A percentile compares a stretch with the other conserved stretches of the same genome.
These are phyloP conservation scores for Ustilago loliicola DNA, from an alignment of 1,284 basidiomycete species.

Conservation along the genomic window DNA sequence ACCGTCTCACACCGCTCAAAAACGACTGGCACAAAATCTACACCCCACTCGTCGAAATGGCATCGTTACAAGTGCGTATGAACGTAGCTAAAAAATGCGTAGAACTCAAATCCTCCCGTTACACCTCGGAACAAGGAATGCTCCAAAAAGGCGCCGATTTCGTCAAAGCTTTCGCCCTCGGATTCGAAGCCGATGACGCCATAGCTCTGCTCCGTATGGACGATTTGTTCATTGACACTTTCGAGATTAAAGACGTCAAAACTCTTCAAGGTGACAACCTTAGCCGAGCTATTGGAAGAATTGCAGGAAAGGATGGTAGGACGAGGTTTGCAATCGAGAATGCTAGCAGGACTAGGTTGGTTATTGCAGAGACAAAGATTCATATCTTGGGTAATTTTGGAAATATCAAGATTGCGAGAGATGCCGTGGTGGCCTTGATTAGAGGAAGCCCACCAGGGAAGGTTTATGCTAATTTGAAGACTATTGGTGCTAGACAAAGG, in stretches of 20 bases:
- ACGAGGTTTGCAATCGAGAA: slow-evolving; percentile 99
- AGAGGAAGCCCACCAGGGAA: slow-evolving; percentile 96
- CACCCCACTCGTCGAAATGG: slow-evolving; percentile 92
- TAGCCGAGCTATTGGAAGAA: slow-evolving; percentile 94
- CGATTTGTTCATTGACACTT: slow-evolving; percentile 96
- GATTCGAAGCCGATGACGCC: slow-evolving; percentile 88
- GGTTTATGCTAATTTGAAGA: slow-evolving; percentile 80
- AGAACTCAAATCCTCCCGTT: slow-evolving; percentile 94
- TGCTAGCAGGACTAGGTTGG: slow-evolving; percentile 91
- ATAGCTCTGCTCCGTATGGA: slow-evolving; percentile 94
- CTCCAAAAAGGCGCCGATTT: slow-evolving; percentile 99
- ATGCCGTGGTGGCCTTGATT: slow-evolving; percentile 94
- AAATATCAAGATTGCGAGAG: slow-evolving; percentile 96
- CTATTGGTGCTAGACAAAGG: slow-evolving; percentile 91
- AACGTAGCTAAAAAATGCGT: slow-evolving; percentile 89
- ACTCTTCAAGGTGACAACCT: slow-evolving; percentile 97
- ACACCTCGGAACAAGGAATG: slow-evolving; percentile 75
- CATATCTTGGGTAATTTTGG: slow-evolving; percentile 94
- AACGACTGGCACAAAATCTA: slow-evolving; percentile 98
- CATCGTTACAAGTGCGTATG: slow-evolving; percentile 95
- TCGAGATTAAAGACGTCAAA: slow-evolving; percentile 98
- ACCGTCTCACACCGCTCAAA: slow-evolving; percentile 96
- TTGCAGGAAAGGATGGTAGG: slow-evolving; percentile 97
- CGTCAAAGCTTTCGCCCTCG: slow-evolving; percentile 92
- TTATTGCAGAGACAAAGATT: slow-evolving; percentile 97